Base-by-base conservation (phyloP, 2,329 filamentous ascomycete genomes). In the Aureobasidium mangrovei region DNA sequence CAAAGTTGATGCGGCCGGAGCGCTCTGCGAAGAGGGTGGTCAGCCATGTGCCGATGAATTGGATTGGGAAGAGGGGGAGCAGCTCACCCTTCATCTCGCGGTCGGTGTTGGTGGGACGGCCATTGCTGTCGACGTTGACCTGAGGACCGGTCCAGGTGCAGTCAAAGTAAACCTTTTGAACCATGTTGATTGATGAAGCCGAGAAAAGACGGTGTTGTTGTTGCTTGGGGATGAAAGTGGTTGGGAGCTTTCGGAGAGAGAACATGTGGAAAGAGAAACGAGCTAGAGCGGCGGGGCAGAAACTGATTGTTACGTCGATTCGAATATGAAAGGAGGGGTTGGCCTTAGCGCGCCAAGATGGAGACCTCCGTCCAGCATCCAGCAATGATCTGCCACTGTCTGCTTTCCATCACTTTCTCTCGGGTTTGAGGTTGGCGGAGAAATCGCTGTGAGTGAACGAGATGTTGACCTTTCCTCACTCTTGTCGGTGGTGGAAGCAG, bases 1-100 rank as follows among this genome's bases (percentile, higher is more conserved):
- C 83, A 79, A 96, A 94, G 78, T 82, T 86, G 79, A 97, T 87
- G 70, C 86, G 85, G 67, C 86, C 89, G 51, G 64, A 66, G 75
- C 93, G 86, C 59, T 73, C 88, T 89, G 63, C 18, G 18, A 52
- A 60, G 61, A 58, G 60, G 60, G n/a, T 3, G 27, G 40, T 52
- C n/a, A 59, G 59, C 60, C 33, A 62, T 59, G 49, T 33, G 35
- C 27, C 9, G 60, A 59, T 58, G 35, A 38, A 53, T 39, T 51
- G 52, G 32, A 35, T 29, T 35, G 12, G 31, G 29, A 28, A 10
- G 6, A 40, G 39, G 36, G 40, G 26, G 53, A 18, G 33, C 51
- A 28, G 67, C 81, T 77, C 78, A 88, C 86, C 67, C 74, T 82
- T 74, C 60, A 83, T 71, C 39, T 61, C 61, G 42, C 59, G 56